phyloP scores from a whole-genome alignment of 1,284 basidiomycete species.

The Coniophora puteana region DNA sequence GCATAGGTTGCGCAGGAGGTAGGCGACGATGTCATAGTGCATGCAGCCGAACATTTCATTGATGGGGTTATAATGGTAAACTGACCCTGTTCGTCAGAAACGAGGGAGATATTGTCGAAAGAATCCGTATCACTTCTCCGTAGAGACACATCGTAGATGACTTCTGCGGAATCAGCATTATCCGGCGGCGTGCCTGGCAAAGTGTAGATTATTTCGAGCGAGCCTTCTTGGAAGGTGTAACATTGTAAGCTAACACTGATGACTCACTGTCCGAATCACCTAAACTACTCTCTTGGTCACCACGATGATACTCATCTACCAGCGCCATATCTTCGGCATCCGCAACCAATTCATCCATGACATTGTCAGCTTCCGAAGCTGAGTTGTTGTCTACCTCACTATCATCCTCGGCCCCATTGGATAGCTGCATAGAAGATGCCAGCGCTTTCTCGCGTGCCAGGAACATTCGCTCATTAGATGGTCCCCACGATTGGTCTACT shows the following conservation, averaged over 20 bases:
- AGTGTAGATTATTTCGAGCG: too few relatives aligned
- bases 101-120: conserved; percentile 33
- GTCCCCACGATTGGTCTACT: not conserved
- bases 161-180: conserved; percentile 32
- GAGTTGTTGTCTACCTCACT: not conserved
- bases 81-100: conserved; percentile 31
- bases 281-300: too few relatives aligned
- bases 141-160: conserved; percentile 48
- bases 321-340: not conserved
- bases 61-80: conserved; percentile 25
- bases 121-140: conserved; percentile 37
- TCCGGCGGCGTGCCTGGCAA: too few relatives aligned
- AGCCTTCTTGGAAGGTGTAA: too few relatives aligned
- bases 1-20: conserved; percentile 44
- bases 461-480: conserved; percentile 3
- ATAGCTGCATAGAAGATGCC: too few relatives aligned
- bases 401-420: conserved; percentile 1
- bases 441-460: too few relatives aligned
- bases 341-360: not conserved
- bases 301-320: not conserved
- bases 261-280: too few relatives aligned
- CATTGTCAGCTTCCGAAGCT: not conserved
- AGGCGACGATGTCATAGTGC: conserved; percentile 51
- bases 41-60: conserved; percentile 34
- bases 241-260: too few relatives aligned